Percentiles rank a stretch among this genome's conserved stretches.
These are phyloP conservation scores for Daldinia sp. DNA, from an alignment of 2,329 filamentous ascomycete species.

Conservation along the genomic window DNA sequence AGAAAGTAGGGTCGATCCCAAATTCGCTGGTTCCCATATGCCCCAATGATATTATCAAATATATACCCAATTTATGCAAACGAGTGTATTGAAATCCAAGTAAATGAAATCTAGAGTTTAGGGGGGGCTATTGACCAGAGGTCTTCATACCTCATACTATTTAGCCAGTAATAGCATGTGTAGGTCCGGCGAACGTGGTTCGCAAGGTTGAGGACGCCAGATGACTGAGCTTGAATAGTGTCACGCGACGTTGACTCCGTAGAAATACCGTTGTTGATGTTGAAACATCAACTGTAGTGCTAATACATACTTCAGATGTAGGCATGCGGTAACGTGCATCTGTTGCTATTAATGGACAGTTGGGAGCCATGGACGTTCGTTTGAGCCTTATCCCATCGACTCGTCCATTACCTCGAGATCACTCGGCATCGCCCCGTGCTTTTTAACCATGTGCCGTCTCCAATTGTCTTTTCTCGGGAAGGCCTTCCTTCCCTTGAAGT, in stretches of 20 bases:
- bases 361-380: not conserved
- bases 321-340: not conserved
- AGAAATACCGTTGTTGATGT: not conserved
- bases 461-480: constrained; percentile 74
- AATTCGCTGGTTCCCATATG: constrained; percentile 45
- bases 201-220: not conserved
- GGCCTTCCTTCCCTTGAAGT: constrained; percentile 69
- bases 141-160: not conserved
- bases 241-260: not conserved
- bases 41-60: constrained; percentile 41
- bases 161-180: not conserved
- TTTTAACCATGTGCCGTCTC: constrained; percentile 72
- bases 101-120: constrained; percentile 14
- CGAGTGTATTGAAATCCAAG: constrained; percentile 31
- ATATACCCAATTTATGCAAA: constrained; percentile 35
- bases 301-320: not conserved
- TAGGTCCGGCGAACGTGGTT: not conserved
- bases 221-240: not conserved
- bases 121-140: not conserved
- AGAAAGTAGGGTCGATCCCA: constrained; percentile 32
- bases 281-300: not conserved
- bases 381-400: constrained; percentile 37
- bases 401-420: constrained; percentile 48
- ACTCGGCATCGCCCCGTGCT: constrained; percentile 56
- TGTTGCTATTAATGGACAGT: not conserved